These are phyloP conservation scores for Madurella fahalii DNA, from an alignment of 2,329 filamentous ascomycete genomes.

Conservation along the genomic window DNA sequence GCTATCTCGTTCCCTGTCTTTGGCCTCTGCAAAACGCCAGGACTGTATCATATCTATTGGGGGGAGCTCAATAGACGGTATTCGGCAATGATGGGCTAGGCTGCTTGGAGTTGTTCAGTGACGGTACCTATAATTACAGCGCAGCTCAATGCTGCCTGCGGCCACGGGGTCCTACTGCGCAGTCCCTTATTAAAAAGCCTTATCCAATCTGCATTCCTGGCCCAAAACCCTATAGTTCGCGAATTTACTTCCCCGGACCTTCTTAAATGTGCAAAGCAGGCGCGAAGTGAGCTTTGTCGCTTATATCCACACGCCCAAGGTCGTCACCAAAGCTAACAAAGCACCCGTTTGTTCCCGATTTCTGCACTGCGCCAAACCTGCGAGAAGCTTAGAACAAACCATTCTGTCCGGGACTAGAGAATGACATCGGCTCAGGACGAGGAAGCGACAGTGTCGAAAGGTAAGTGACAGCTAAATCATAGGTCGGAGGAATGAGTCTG, in stretches of 20 bases:
- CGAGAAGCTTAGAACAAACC: neutral
- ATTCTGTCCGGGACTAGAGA: neutral
- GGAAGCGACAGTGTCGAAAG: conserved; percentile 5
- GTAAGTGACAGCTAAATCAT: conserved; percentile 8
- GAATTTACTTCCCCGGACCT: neutral
- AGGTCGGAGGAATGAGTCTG: neutral
- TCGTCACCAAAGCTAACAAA: neutral
- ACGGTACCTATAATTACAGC: neutral
- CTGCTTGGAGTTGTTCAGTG: neutral
- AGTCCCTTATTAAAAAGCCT: too few relatives aligned
- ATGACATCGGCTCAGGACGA: conserved; percentile 9
- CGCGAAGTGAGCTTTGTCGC: neutral
- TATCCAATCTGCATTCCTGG: too few relatives aligned
- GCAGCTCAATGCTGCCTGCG: neutral
- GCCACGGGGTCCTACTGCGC: too few relatives aligned
- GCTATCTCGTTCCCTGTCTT: conserved; percentile 2
- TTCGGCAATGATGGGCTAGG: neutral
- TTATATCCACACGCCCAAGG: neutral
- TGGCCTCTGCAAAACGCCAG: conserved; percentile 9
- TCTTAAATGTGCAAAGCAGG: neutral
- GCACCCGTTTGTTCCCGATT: neutral
- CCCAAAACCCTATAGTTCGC: too few relatives aligned
- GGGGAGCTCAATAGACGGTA: conserved; percentile 15
- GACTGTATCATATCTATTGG: conserved; percentile 18
- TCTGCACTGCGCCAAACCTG: neutral